phyloP scores from a whole-genome alignment of 495 filamentous ascomycete genomes.

The Aeminium ludgeri region DNA sequence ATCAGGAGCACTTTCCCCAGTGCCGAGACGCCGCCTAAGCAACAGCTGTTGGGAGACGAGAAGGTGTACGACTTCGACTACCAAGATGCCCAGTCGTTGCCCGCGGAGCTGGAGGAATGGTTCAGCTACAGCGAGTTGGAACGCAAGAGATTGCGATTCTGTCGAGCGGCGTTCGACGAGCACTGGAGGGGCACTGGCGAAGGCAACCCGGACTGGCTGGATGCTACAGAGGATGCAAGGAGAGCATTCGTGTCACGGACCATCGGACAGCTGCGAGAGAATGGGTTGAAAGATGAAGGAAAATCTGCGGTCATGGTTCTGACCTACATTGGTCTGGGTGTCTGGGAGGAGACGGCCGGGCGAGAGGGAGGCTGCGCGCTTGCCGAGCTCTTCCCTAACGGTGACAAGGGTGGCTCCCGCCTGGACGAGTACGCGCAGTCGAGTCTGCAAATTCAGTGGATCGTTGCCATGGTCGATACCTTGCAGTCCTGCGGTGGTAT shows the following conservation, averaged over 20 bases:
- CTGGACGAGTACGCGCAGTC: constrained; percentile 4
- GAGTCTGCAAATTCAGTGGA: constrained; percentile 21
- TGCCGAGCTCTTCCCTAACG: constrained; percentile 7
- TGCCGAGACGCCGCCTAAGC: constrained; percentile 48
- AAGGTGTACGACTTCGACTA: constrained; percentile 74
- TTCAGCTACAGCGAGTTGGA: constrained; percentile 78
- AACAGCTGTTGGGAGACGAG: constrained; percentile 2
- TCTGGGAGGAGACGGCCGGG: constrained; percentile 61
- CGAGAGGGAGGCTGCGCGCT: constrained; percentile 3
- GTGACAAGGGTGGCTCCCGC: background rate
- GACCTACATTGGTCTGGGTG: constrained; percentile 58
- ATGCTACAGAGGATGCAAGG: constrained; percentile 24
- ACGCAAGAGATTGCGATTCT: constrained; percentile 45
- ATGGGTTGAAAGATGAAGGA: constrained; percentile 8
- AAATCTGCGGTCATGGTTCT: constrained; percentile 47
- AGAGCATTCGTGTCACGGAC: constrained; percentile 19
- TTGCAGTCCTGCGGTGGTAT: constrained; percentile 19
- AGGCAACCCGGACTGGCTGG: constrained; percentile 33
- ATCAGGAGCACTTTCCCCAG: constrained; percentile 70
- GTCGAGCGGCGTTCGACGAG: constrained; percentile 34
- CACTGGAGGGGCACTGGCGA: constrained; percentile 23
- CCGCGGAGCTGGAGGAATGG: constrained; percentile 91
- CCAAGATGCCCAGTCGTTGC: constrained; percentile 58
- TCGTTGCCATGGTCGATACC: constrained; percentile 20
- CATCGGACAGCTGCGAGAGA: constrained; percentile 9